A percentile compares a stretch with the other conserved stretches of the same genome.
Conservation (phyloP, 257 asterid genomes). For the Galeopsis tetrahit region DNA sequence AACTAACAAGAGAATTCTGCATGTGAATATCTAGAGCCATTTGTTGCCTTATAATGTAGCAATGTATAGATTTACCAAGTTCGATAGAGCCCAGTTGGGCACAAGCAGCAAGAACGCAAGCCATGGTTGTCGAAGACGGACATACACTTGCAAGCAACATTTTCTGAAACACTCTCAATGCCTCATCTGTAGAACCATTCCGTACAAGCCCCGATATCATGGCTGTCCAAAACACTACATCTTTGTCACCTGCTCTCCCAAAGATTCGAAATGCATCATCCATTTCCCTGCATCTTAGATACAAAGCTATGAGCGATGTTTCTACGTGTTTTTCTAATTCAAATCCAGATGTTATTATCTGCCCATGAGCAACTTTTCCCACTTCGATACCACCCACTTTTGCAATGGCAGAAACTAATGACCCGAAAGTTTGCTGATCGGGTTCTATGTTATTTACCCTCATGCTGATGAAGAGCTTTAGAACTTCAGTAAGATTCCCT, state of each 20-base stretch:
- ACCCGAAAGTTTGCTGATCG: conserved; percentile 70
- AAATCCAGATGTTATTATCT: conserved; percentile 54
- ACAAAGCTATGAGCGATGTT: conserved; percentile 67
- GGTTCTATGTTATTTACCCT: conserved; percentile 51
- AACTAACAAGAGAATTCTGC: conserved; percentile 71
- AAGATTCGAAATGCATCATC: conserved; percentile 57
- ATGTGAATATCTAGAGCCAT: conserved; percentile 54
- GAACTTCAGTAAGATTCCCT: conserved; percentile 49
- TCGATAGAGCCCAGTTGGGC: conserved; percentile 62
- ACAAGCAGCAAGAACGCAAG: conserved; percentile 81
- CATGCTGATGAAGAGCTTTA: conserved; percentile 56
- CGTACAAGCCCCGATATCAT: conserved; percentile 86
- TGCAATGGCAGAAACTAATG: conserved; percentile 59
- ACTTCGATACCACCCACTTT: conserved; percentile 50
- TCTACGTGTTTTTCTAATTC: conserved; percentile 53
- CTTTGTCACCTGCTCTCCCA: conserved; percentile 56
- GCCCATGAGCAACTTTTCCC: conserved; percentile 69
- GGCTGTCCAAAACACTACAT: conserved; percentile 70
- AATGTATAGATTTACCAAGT: conserved; percentile 69
- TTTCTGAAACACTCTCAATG: conserved; percentile 53
- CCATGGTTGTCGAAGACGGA: conserved; percentile 69
- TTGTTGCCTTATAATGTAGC: conserved; percentile 62
- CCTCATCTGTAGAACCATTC: conserved; percentile 64
- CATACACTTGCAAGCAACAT: conserved; percentile 55
- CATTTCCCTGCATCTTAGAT: conserved; percentile 59